Percentiles rank a stretch among this genome's conserved stretches.
Conservation (phyloP, 2,329 filamentous ascomycete genomes). For the Sporothrix schenckii region DNA sequence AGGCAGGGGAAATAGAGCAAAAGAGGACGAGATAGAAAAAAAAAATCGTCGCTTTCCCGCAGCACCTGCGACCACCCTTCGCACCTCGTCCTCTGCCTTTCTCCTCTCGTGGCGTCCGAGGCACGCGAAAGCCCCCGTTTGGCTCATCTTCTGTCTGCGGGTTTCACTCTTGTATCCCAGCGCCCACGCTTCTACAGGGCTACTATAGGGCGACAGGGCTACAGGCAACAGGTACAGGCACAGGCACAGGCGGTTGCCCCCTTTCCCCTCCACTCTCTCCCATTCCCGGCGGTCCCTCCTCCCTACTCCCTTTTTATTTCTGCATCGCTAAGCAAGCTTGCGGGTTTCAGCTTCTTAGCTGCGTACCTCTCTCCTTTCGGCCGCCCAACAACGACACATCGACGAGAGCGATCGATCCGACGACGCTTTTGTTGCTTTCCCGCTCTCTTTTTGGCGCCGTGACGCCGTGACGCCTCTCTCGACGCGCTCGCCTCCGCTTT, state of each 20-base stretch:
- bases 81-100: neutral
- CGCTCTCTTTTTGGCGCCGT: neutral
- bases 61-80: neutral
- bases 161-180: neutral
- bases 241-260: slow-evolving; percentile 16
- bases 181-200: neutral
- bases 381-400: slow-evolving; percentile 14
- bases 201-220: too few species aligned
- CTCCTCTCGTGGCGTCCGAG: neutral
- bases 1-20: neutral
- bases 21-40: neutral
- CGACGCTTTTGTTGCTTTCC: neutral
- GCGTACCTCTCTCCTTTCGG: slow-evolving; percentile 21
- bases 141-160: slow-evolving; percentile 3
- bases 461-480: slow-evolving; percentile 1
- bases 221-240: neutral
- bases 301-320: slow-evolving; percentile 27
- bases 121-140: slow-evolving; percentile 6
- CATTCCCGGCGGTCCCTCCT: slow-evolving; percentile 9
- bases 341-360: slow-evolving; percentile 32
- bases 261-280: slow-evolving; percentile 5
- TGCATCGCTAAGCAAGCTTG: slow-evolving; percentile 31
- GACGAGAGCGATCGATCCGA: slow-evolving; percentile 19
- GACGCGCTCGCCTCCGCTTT: neutral
- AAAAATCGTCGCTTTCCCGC: neutral